Evolutionary conservation across 106 monocot genomes (phyloP).

Genomic region (Dendrobium officinale): DNA sequence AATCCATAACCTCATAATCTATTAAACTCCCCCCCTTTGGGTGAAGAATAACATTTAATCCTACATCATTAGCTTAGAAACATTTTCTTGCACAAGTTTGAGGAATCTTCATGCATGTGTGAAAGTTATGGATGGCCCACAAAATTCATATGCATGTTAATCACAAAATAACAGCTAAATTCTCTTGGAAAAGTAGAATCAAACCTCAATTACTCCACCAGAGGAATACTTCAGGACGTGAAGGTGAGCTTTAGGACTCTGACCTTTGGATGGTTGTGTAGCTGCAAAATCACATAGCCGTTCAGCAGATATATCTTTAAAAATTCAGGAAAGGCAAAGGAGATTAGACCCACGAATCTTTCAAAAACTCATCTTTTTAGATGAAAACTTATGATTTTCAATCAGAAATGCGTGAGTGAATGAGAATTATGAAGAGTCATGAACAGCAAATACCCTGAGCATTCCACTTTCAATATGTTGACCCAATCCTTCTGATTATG

Average conservation of each 20-base stretch:
- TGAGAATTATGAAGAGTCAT: not conserved
- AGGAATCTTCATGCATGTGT: not conserved
- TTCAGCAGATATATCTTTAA: constrained; percentile 1
- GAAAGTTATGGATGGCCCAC: not conserved
- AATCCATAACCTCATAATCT: not conserved
- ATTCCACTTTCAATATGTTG: not conserved
- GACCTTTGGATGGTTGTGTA: constrained; percentile 52
- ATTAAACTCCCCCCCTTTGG: not conserved
- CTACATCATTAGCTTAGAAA: not conserved
- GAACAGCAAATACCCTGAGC: not conserved
- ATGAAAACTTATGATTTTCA: not conserved
- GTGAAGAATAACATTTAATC: not conserved
- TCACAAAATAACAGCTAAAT: constrained; percentile 1
- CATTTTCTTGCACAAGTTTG: not conserved
- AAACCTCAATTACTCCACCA: constrained; percentile 89
- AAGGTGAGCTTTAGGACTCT: constrained; percentile 66
- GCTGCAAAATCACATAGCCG: constrained; percentile 29
- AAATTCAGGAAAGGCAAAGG: not conserved
- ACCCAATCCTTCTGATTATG: not conserved
- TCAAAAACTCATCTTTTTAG: not conserved
- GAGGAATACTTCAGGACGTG: constrained; percentile 82
- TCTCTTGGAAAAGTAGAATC: constrained; percentile 7
- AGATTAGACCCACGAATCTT: not conserved
- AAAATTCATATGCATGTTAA: not conserved
- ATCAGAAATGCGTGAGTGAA: not conserved